phyloP scores from a whole-genome alignment of 139 green algal genomes.

The Chlamydomonas incerta region DNA sequence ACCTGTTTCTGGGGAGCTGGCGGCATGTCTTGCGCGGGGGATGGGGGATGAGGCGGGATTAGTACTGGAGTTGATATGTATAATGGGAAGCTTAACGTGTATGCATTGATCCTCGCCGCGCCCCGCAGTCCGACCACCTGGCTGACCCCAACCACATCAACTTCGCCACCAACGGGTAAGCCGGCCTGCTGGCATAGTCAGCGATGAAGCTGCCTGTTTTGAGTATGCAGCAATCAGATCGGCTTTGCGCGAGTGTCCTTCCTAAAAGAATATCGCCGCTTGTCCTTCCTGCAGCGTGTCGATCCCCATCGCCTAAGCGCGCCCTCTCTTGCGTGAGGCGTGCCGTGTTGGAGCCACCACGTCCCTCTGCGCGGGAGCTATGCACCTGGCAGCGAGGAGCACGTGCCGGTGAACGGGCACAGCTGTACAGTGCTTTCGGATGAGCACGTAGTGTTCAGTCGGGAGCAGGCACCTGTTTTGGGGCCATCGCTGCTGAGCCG shows the following conservation, averaged over 20 bases:
- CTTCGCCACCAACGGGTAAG: slow-evolving; percentile 75
- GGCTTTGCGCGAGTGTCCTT: neutral
- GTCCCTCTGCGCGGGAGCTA: neutral
- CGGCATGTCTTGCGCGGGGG: too few relatives aligned
- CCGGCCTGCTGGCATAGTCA: neutral
- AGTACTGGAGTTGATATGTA: too few relatives aligned
- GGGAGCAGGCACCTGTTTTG: too few relatives aligned
- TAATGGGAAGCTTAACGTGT: too few relatives aligned
- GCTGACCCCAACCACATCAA: slow-evolving; percentile 66
- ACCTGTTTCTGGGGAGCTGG: too few relatives aligned
- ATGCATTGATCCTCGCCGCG: too few relatives aligned
- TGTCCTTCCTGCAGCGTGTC: slow-evolving; percentile 17
- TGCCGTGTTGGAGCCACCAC: neutral
- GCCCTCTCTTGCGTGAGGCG: neutral
- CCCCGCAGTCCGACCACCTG: slow-evolving; percentile 53
- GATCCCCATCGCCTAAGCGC: slow-evolving; percentile 26
- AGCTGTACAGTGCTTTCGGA: too few relatives aligned
- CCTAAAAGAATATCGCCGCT: neutral
- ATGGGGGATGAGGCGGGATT: too few relatives aligned
- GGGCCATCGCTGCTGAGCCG: neutral
- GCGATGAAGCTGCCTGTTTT: neutral
- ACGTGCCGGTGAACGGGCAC: too few relatives aligned
- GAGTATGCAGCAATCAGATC: neutral
- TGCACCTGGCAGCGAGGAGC: neutral
- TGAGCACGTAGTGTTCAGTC: too few relatives aligned